Base-by-base conservation (phyloP, 2,329 filamentous ascomycete genomes). In the Xylaria sp. region DNA sequence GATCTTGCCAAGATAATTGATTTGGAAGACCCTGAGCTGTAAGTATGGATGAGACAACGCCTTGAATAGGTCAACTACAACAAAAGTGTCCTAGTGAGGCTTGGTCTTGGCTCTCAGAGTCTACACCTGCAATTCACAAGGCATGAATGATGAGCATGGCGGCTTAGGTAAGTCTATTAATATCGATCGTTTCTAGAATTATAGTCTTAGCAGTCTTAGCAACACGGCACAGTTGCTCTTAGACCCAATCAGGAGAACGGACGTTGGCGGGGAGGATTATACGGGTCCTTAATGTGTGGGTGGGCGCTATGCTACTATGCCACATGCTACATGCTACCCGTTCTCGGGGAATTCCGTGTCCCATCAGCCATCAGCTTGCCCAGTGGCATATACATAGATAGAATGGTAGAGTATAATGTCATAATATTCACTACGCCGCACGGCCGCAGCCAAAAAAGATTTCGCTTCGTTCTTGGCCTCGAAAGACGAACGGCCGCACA, bases 161-260 rank as follows among this genome's bases (percentile, higher is more conserved):
- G 32, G 66, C 58, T 62, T 66, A 61, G 32, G 45, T 66, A 66
- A 62, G 20, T 62, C 52, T 62, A 66, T 59, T 62, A 59, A 68
- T 66, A 66, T 55, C 36, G 7, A 28, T 36, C 25, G 8, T 41
- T 41, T 59, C 23, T 34, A 39, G 43, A 28, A 60, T 32, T 39
- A 32, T 30, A 55, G 34, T 36, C n/a, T 41, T 10, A 43, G 56
- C 30, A 55, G 34, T 36, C n/a, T 41, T 10, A 43, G 56, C 30
- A 53, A 45, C 41, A 10, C 36, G 66, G 57, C 62, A 65, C 52
- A 39, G 62, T 39, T 45, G 50, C 4, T 56, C 52, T 7, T 15
- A 13, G 13, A 8, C 56, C 61, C 57, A 68, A 68, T 68, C 41
- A 65, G 25, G 36, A 25, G 25, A 15, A 39, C 12, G 10, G 18